phyloP scores from a whole-genome alignment of 2,329 filamentous ascomycete species.

The Cordyceps cicadae region DNA sequence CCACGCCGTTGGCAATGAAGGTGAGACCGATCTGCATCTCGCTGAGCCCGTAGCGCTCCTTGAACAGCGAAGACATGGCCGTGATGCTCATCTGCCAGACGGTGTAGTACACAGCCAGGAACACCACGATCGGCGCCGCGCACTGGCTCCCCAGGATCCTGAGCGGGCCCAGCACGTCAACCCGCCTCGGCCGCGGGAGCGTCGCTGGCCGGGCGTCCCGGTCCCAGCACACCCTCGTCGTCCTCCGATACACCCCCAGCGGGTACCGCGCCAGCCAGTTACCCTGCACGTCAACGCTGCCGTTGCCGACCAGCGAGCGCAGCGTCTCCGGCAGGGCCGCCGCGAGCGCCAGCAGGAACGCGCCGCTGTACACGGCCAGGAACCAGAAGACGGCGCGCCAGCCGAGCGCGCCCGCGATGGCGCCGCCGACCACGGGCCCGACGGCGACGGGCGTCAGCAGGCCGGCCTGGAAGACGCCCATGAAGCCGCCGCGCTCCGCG shows the following conservation, averaged over 20 bases:
- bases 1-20: constrained; percentile 47
- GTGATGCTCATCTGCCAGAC: constrained; percentile 50
- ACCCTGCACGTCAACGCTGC: constrained; percentile 17
- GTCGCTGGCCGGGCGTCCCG: constrained; percentile 2
- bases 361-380: constrained; percentile 33
- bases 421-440: constrained; percentile 44
- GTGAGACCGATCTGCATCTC: constrained; percentile 40
- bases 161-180: constrained; percentile 38
- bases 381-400: constrained; percentile 51
- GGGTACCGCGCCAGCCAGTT: constrained; percentile 22
- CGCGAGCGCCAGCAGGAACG: constrained; percentile 31
- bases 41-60: constrained; percentile 31
- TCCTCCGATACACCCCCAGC: constrained; percentile 24
- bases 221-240: constrained; percentile 16
- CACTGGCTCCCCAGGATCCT: constrained; percentile 38
- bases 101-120: constrained; percentile 42
- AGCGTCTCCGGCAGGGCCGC: constrained; percentile 39
- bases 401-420: constrained; percentile 40
- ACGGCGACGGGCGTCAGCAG: constrained; percentile 28
- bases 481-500: constrained; percentile 46
- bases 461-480: constrained; percentile 37
- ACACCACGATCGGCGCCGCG: constrained; percentile 36
- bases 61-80: constrained; percentile 41
- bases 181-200: constrained; percentile 18
- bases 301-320: constrained; percentile 36